Percentiles rank a stretch among this genome's conserved stretches.
phyloP scores from a whole-genome alignment of 1,284 basidiomycete species.

The Boletus mariae region DNA sequence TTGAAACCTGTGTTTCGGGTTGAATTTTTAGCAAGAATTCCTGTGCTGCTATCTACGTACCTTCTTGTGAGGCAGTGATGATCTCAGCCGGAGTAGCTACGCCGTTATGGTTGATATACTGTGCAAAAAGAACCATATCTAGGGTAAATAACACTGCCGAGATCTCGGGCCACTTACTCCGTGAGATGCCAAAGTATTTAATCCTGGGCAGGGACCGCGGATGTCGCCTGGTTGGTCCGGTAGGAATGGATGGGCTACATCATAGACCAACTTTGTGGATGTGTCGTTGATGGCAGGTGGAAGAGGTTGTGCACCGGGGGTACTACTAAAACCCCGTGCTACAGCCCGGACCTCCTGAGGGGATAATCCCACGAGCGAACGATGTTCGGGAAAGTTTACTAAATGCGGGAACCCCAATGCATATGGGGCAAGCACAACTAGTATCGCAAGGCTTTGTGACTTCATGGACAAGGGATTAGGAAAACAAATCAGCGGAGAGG shows the following conservation, averaged over 20 bases:
- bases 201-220: constrained; percentile 47
- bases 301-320: constrained; percentile 24
- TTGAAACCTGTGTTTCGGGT: constrained; percentile 20
- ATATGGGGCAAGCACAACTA: constrained; percentile 9
- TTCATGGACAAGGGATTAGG: constrained; percentile 8
- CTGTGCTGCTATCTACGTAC: background rate
- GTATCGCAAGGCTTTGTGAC: constrained; percentile 5
- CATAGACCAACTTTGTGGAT: constrained; percentile 26
- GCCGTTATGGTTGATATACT: constrained; percentile 24
- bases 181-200: constrained; percentile 46
- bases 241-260: constrained; percentile 19
- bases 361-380: constrained; percentile 22
- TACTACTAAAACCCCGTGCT: constrained; percentile 15
- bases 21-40: background rate
- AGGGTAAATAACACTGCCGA: background rate
- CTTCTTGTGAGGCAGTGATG: constrained; percentile 26
- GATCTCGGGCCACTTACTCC: constrained; percentile 22
- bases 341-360: constrained; percentile 59
- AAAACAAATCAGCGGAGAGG: background rate
- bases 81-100: constrained; percentile 25
- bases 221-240: constrained; percentile 23
- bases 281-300: constrained; percentile 24
- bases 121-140: background rate
- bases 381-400: constrained; percentile 18
- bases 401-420: constrained; percentile 15